Base-by-base conservation (phyloP, 2,329 filamentous ascomycete species). In the Trichoderma citrinoviride region DNA sequence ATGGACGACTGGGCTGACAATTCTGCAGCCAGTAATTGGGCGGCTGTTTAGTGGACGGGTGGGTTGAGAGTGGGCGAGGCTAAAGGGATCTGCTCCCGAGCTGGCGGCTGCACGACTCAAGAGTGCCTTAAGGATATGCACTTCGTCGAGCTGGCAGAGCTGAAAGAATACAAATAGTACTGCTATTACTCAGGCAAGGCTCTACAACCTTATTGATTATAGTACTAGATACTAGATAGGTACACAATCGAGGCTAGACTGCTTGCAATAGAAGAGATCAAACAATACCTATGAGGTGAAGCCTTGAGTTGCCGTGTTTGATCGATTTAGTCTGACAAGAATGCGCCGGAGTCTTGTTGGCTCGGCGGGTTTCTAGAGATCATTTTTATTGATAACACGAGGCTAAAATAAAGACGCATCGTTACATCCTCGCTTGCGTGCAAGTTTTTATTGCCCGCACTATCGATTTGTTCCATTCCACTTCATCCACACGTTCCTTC, bases 31-130 rank as follows among this genome's bases (percentile, higher is more conserved):
- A 53, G 19, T 54, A 27, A 53, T 62, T 62, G 47, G 58, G 46
- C 47, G 29, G 58, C 25, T 29, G 47, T 5, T 17, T 41, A 8
- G 46, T 40, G 41, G 40, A 27, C 33, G 21, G 58, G 57, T 43
- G 57, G 57, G 41, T 61, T 61, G 46, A 61, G n/a, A 37, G 33
- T 37, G 33, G 33, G 33, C 8, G 33, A 37, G 47, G 37, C 58
- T 53, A 61, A 61, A 61, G 33, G 58, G 58, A 61, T 61, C 58
- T 61, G 58, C 58, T 57, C 23, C 15, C 14, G 47, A 50, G 47
- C 21, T 50, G 19, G 21, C 40, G 40, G 54, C 40, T 46, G 54
- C 23, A 41, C 5, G 19, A 15, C 33, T 5, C 27, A 14, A 23
- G n/a, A n/a, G n/a, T 15, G 21, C 44, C 29, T 19, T 60, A 19